A percentile compares a stretch with the other conserved stretches of the same genome.
phyloP scores from a whole-genome alignment of 2,329 filamentous ascomycete genomes.

The Verticillium albo-atrum region DNA sequence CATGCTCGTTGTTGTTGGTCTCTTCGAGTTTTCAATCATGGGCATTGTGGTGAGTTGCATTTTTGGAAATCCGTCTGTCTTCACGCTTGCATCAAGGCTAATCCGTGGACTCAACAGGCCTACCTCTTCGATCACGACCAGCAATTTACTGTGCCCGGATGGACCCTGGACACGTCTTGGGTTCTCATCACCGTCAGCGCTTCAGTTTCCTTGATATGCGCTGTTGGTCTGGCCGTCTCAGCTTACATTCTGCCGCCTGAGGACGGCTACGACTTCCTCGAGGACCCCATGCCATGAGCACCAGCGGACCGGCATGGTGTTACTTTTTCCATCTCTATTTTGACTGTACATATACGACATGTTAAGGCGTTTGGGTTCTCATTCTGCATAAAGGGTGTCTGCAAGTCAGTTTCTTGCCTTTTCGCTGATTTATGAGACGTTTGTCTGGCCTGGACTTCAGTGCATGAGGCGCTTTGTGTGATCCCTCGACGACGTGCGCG shows the following conservation, averaged over 20 bases:
- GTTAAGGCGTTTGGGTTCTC: background rate
- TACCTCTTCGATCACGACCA: slow-evolving; percentile 81
- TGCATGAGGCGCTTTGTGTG: too few species aligned
- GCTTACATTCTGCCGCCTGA: slow-evolving; percentile 71
- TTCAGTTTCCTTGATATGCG: slow-evolving; percentile 45
- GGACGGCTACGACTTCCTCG: slow-evolving; percentile 74
- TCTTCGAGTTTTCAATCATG: slow-evolving; percentile 73
- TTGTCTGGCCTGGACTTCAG: too few species aligned
- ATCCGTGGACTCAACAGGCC: slow-evolving; percentile 45
- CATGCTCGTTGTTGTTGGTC: slow-evolving; percentile 60
- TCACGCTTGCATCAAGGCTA: background rate
- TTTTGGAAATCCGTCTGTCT: too few species aligned
- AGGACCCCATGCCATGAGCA: slow-evolving; percentile 30
- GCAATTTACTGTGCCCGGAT: slow-evolving; percentile 75
- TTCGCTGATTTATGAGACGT: too few species aligned
- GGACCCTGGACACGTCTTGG: slow-evolving; percentile 77
- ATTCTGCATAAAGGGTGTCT: background rate
- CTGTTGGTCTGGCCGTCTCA: slow-evolving; percentile 58
- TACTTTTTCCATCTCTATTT: background rate
- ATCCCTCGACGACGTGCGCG: too few species aligned
- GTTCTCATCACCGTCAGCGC: slow-evolving; percentile 60
- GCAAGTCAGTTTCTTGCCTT: background rate
- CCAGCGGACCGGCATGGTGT: background rate
- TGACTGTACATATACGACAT: slow-evolving; percentile 2
- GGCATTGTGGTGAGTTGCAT: slow-evolving; percentile 70